Evolutionary conservation across 176 grass and related monocot species (phyloP).

Genomic region (Metroxylon sagu): DNA sequence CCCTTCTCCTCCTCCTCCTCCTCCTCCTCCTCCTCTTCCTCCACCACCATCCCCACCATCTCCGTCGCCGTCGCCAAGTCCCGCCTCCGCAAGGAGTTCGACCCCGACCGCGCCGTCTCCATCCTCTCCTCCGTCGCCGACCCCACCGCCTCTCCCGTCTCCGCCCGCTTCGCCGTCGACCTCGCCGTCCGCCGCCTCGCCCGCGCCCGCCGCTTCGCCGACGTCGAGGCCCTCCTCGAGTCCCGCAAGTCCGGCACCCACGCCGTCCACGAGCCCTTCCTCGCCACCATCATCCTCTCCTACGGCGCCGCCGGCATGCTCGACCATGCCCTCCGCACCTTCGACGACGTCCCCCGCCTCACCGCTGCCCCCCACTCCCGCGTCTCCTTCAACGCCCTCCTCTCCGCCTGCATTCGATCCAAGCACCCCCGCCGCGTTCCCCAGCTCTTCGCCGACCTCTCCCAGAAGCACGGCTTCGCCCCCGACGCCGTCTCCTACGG

Average conservation of each 20-base stretch:
- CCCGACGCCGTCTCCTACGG: slow-evolving; percentile 49
- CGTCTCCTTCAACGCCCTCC: slow-evolving; percentile 59
- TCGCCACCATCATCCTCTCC: slow-evolving; percentile 49
- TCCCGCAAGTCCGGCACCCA: slow-evolving; percentile 22
- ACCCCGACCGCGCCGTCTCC: slow-evolving; percentile 43
- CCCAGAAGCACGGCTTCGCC: slow-evolving; percentile 42
- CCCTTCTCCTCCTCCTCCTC: too few relatives aligned
- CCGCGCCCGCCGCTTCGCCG: slow-evolving; percentile 28
- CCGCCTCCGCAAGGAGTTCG: slow-evolving; percentile 42
- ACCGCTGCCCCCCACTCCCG: slow-evolving; percentile 22
- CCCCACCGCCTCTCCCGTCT: slow-evolving; percentile 18
- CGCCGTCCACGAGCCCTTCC: slow-evolving; percentile 34
- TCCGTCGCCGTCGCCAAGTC: slow-evolving; percentile 12
- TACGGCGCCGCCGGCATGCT: slow-evolving; percentile 50
- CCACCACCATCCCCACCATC: not conserved
- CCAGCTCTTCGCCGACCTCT: slow-evolving; percentile 37
- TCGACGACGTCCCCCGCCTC: slow-evolving; percentile 26
- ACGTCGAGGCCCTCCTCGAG: slow-evolving; percentile 41
- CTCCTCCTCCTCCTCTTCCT: not conserved
- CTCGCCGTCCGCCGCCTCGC: slow-evolving; percentile 46
- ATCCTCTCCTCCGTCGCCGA: slow-evolving; percentile 46
- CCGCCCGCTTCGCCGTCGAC: slow-evolving; percentile 45
- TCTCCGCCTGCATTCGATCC: slow-evolving; percentile 49
- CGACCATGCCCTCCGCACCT: slow-evolving; percentile 38
- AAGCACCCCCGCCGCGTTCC: slow-evolving; percentile 30